These are phyloP conservation scores for Apiospora arundinis DNA, from an alignment of 2,329 filamentous ascomycete genomes.

Conservation along the genomic window DNA sequence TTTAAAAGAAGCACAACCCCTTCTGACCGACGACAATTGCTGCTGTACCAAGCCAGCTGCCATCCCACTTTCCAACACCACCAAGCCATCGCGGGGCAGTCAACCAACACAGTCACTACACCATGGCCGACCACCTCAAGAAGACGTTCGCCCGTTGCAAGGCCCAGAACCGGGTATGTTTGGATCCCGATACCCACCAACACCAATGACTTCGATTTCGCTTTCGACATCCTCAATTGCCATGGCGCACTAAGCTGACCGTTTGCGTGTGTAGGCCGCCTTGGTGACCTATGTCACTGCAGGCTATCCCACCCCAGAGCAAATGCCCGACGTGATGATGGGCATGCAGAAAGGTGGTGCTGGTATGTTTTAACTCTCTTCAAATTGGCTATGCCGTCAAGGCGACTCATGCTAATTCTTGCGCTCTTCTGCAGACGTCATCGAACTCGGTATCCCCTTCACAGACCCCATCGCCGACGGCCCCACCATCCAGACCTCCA, in stretches of 20 bases:
- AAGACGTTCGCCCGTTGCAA: conserved; percentile 67
- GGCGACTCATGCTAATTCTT: conserved; percentile 26
- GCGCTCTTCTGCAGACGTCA: conserved; percentile 69
- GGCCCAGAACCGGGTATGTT: conserved; percentile 62
- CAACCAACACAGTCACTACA: conserved; percentile 6
- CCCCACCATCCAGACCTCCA: conserved; percentile 94
- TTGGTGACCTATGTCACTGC: conserved; percentile 97
- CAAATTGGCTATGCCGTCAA: neutral
- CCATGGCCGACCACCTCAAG: conserved; percentile 46
- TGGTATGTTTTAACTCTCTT: conserved; percentile 61
- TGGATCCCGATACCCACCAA: neutral
- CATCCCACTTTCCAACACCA: neutral
- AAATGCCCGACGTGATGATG: conserved; percentile 83
- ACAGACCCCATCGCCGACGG: conserved; percentile 98
- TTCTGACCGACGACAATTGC: neutral
- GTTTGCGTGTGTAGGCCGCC: conserved; percentile 64
- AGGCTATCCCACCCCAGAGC: conserved; percentile 83
- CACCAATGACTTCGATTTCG: conserved; percentile 15
- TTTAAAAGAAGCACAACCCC: neutral
- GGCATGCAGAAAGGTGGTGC: conserved; percentile 92
- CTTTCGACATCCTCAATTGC: conserved; percentile 22
- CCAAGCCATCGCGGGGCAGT: conserved; percentile 14
- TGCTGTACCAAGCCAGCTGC: neutral
- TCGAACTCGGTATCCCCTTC: conserved; percentile 95
- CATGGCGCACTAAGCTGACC: conserved; percentile 23